A percentile compares a stretch with the other conserved stretches of the same genome.
Conservation (phyloP, 2,329 filamentous ascomycete genomes). For the Cladobotryum mycophilum region DNA sequence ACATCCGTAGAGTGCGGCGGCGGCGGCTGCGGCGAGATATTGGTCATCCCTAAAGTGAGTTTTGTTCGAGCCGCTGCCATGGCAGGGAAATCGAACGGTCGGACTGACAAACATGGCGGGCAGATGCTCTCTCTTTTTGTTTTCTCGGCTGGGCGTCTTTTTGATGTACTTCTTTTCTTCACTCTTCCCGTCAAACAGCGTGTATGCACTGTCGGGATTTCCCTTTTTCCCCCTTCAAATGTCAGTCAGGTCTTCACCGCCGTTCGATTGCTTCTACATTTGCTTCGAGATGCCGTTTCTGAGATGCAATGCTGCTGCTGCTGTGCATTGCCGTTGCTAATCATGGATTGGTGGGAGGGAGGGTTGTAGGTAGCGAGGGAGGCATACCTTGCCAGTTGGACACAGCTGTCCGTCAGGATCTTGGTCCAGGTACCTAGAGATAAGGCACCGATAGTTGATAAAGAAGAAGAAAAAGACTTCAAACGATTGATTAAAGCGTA, state of each 20-base stretch:
- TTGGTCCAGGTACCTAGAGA: too few relatives aligned
- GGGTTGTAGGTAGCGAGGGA: neutral
- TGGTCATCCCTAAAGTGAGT: neutral
- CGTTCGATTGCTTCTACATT: neutral
- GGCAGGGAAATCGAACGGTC: neutral
- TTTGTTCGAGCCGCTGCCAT: neutral
- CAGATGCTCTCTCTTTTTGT: too few relatives aligned
- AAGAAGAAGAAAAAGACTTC: too few relatives aligned
- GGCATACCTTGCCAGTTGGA: too few relatives aligned
- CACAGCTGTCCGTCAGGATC: too few relatives aligned
- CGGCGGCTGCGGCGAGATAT: neutral
- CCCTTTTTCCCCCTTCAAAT: neutral
- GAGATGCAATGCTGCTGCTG: constrained; percentile 2
- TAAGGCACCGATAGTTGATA: too few relatives aligned
- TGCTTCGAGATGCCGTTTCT: neutral
- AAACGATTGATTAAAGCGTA: too few relatives aligned
- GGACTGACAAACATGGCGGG: neutral
- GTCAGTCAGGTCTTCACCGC: constrained; percentile 8
- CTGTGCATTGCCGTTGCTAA: constrained; percentile 8
- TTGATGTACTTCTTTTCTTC: neutral
- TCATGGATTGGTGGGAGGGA: neutral
- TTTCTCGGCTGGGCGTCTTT: neutral
- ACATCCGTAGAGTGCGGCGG: neutral
- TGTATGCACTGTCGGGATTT: neutral
- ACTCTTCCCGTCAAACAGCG: neutral